Evolutionary conservation across 1,284 basidiomycete genomes (phyloP), one percentile per base, ranked within the genome.

Genomic region (Wolfiporia cocos): DNA sequence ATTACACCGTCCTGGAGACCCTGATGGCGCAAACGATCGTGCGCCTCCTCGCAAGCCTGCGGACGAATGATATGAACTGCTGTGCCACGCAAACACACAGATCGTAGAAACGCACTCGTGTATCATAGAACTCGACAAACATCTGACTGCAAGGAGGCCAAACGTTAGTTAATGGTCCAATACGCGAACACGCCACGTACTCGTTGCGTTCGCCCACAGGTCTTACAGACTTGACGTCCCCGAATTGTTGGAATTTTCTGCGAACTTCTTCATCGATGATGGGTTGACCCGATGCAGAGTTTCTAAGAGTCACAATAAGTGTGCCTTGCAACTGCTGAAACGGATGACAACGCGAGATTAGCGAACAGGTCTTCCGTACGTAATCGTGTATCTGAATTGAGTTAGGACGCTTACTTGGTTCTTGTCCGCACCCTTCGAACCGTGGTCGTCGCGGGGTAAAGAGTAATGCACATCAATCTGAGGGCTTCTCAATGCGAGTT

Each of bases 401-500:
- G n/a, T n/a, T n/a, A n/a, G n/a, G n/a, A n/a, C n/a, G 55, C 70
- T 49, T 53, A 86, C 89, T 65, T 92, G 92, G 59, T 93, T 94
- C 63, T 87, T 93, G 38, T 94, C 91, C 42, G 92, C 88, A 41
- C 78, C 81, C 22, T 82, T 78, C 53, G 79, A 76, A 41, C 69
- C 61, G 47, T 86, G 82, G 43, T 98, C 92, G 53, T 89, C 91
- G 47, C 90, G 84, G 3, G 95, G 95, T 29, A 99, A 69, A 21
- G 91, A 94, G 67, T 93, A 99, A 63, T 99, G 95, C 0, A 99
- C 94, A 69, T 99, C 95, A 61, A 98, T 95, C 87, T 95, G 55
- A 24, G 22, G 10, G 17, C 15, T 18, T 10, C 22, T 10, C 10
- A 10, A 35, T 18, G 6, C 20, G 9, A 7, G 31, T 9, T 19